These are phyloP conservation scores for Cercospora beticola DNA, from an alignment of 2,329 filamentous ascomycete species.

Conservation along the genomic window DNA sequence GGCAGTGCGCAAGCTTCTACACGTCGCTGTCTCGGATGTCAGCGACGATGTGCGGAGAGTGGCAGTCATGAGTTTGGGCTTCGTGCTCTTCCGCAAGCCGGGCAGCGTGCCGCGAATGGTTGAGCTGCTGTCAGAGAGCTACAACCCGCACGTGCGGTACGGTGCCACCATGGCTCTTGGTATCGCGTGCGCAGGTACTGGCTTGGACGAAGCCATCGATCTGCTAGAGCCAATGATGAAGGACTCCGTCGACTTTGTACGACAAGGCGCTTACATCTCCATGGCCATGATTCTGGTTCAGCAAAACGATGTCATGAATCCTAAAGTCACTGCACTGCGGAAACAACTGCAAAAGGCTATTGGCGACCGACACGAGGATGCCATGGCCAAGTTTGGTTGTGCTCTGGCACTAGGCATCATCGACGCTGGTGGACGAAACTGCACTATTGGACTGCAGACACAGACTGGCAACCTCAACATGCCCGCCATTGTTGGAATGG, in stretches of 20 bases:
- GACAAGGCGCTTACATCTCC: conserved; percentile 91
- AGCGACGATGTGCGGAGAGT: conserved; percentile 95
- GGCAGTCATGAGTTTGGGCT: conserved; percentile 95
- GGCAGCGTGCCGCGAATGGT: conserved; percentile 98
- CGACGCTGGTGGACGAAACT: conserved; percentile 95
- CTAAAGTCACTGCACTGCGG: conserved; percentile 85
- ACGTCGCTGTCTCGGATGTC: conserved; percentile 95
- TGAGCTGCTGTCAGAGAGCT: conserved; percentile 94
- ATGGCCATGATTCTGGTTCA: conserved; percentile 99
- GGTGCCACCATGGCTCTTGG: conserved; percentile 97
- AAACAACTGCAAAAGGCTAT: conserved; percentile 95
- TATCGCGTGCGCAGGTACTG: conserved; percentile 95
- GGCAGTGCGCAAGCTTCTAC: conserved; percentile 90
- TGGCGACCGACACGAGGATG: conserved; percentile 92
- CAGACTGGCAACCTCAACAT: conserved; percentile 99
- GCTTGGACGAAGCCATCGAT: conserved; percentile 93
- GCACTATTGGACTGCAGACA: conserved; percentile 95
- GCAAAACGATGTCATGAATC: conserved; percentile 98
- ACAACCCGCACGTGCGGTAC: conserved; percentile 97
- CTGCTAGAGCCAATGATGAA: conserved; percentile 99
- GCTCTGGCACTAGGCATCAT: conserved; percentile 94
- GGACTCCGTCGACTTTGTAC: conserved; percentile 96
- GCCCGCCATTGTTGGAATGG: conserved; percentile 96
- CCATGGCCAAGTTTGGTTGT: conserved; percentile 98
- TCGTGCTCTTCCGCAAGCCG: conserved; percentile 97